A percentile compares a stretch with the other conserved stretches of the same genome.
These are phyloP conservation scores for Diutina ranongensis DNA, from an alignment of 1,139 yeast species.

Conservation along the genomic window DNA sequence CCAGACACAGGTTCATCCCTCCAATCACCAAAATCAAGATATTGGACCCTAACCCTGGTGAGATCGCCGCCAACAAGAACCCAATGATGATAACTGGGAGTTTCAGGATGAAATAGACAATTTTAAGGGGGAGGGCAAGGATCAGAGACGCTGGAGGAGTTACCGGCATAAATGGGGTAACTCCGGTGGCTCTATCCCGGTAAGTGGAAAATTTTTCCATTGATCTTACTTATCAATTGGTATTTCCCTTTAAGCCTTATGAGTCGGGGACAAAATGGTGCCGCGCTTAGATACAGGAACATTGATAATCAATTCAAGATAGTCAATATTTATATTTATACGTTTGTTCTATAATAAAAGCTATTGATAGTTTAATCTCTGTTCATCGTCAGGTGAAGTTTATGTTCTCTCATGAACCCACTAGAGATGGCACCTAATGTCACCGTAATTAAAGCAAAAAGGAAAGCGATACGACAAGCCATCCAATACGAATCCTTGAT, in stretches of 20 bases:
- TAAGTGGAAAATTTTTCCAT: constrained; percentile 71
- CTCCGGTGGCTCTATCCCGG: constrained; percentile 78
- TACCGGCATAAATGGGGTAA: constrained; percentile 60
- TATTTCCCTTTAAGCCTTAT: too few species aligned
- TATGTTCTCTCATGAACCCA: constrained; percentile 33
- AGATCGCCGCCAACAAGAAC: not conserved
- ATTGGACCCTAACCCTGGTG: not conserved
- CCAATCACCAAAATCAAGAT: not conserved
- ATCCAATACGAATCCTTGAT: constrained; percentile 35
- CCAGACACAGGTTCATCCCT: not conserved
- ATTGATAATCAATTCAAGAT: too few species aligned
- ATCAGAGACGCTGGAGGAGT: constrained; percentile 11
- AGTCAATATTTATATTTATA: too few species aligned
- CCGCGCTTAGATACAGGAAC: too few species aligned
- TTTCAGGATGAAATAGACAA: constrained; percentile 4
- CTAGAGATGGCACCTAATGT: constrained; percentile 27
- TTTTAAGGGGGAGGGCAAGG: not conserved
- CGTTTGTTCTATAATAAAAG: too few species aligned
- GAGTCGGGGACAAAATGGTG: too few species aligned
- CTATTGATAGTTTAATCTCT: constrained; percentile 28
- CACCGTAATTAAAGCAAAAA: constrained; percentile 29
- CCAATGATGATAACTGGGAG: not conserved
- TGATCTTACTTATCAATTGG: too few species aligned
- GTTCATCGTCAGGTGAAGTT: constrained; percentile 25
- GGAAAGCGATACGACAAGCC: constrained; percentile 44